Percentiles rank a stretch among this genome's conserved stretches.
Evolutionary conservation across 2,329 filamentous ascomycete species (phyloP).

Genomic region (Zymoseptoria ardabiliae): DNA sequence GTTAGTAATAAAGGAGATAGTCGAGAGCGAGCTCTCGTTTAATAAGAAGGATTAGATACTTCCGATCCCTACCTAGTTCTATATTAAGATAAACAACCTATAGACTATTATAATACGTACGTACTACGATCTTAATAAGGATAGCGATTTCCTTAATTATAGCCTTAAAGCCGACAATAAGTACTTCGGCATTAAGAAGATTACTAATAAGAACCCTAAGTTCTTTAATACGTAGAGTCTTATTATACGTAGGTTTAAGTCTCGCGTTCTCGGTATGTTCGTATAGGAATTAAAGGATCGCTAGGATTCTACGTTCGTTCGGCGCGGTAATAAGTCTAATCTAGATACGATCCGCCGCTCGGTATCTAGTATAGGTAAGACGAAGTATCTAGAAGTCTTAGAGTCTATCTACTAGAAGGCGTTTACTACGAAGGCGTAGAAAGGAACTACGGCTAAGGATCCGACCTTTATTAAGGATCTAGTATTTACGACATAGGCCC

Average conservation of each 20-base stretch:
- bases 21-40: not conserved
- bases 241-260: not conserved
- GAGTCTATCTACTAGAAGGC: not conserved
- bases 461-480: not conserved
- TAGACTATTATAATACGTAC: not conserved
- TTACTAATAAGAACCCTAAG: constrained; percentile 2
- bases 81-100: not conserved
- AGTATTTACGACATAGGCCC: not conserved
- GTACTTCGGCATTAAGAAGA: not conserved
- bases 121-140: not conserved
- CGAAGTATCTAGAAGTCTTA: not conserved
- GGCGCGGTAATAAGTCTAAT: not conserved
- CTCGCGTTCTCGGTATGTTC: not conserved
- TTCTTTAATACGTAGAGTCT: not conserved
- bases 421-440: not conserved
- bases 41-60: not conserved
- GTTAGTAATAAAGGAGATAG: not conserved
- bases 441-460: not conserved
- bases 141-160: not conserved
- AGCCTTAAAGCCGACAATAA: not conserved
- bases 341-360: not conserved
- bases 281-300: not conserved
- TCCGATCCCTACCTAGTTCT: not conserved
- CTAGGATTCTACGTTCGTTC: not conserved
- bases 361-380: not conserved